phyloP scores from a whole-genome alignment of 2,329 filamentous ascomycete genomes.

The Chaetomium olivaceum region DNA sequence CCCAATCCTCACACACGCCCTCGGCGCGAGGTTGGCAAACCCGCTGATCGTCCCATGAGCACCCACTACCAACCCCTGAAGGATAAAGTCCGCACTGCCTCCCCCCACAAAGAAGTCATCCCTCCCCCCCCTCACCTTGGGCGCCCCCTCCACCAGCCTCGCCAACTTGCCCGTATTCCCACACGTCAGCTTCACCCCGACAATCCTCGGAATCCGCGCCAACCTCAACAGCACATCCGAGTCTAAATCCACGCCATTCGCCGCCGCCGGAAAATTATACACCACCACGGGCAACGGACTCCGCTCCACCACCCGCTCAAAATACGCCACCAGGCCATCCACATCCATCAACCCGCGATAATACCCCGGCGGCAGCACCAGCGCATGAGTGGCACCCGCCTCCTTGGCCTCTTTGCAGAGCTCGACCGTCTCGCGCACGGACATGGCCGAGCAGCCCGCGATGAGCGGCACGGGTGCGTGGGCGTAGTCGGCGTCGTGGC shows the following conservation, averaged over 20 bases:
- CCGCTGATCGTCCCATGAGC: slow-evolving; percentile 72
- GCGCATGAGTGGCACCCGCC: slow-evolving; percentile 65
- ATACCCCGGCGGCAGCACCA: slow-evolving; percentile 68
- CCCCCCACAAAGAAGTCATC: slow-evolving; percentile 66
- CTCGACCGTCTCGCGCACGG: slow-evolving; percentile 64
- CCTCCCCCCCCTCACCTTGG: slow-evolving; percentile 25
- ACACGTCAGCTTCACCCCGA: slow-evolving; percentile 56
- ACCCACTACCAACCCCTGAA: slow-evolving; percentile 69
- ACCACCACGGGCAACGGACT: slow-evolving; percentile 54
- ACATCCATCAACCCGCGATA: slow-evolving; percentile 60
- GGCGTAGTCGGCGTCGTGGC: slow-evolving; percentile 36
- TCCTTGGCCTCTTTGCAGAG: slow-evolving; percentile 63
- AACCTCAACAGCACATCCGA: slow-evolving; percentile 52
- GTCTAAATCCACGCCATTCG: slow-evolving; percentile 53
- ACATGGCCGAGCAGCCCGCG: slow-evolving; percentile 66
- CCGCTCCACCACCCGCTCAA: slow-evolving; percentile 54
- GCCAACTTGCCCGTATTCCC: slow-evolving; percentile 62
- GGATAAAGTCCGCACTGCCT: slow-evolving; percentile 71
- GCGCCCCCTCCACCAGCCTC: slow-evolving; percentile 49
- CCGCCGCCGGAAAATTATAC: slow-evolving; percentile 58
- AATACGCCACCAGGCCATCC: slow-evolving; percentile 59
- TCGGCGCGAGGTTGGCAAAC: slow-evolving; percentile 66
- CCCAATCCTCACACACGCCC: slow-evolving; percentile 62
- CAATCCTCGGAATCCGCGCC: slow-evolving; percentile 52
- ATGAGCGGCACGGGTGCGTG: slow-evolving; percentile 62